phyloP scores from a whole-genome alignment of 768 basidiomycete genomes.

The Hirschioporus abietinus region DNA sequence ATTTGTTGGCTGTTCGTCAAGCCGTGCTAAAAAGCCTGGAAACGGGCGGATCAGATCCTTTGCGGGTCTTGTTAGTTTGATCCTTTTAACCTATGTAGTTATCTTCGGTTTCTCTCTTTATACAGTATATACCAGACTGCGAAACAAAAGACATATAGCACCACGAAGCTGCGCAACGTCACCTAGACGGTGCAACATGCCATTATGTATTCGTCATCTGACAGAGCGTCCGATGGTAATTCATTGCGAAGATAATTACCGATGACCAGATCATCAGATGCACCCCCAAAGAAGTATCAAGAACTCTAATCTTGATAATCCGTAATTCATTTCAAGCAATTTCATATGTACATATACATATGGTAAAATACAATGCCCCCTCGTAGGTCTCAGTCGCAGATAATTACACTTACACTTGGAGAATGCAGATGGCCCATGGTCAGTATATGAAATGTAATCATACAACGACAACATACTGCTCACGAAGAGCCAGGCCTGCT shows the following conservation, averaged over 20 bases:
- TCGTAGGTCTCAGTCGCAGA: not conserved
- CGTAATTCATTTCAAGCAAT: no score
- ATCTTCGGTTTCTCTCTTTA: not conserved
- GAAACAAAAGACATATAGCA: no score
- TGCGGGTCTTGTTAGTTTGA: constrained; percentile 34
- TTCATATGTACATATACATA: not conserved
- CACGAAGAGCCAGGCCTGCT: constrained; percentile 50
- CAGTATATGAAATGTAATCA: not conserved
- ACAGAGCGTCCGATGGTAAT: no score
- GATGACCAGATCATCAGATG: no score
- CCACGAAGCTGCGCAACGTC: no score
- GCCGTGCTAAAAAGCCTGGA: constrained; percentile 71
- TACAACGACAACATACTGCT: not conserved
- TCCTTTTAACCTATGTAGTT: not conserved
- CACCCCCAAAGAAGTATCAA: no score
- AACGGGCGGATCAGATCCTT: constrained; percentile 72
- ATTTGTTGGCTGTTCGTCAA: constrained; percentile 66
- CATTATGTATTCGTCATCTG: no score
- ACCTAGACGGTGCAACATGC: no score
- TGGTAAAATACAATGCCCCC: not conserved
- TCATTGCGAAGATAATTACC: no score
- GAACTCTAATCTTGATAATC: no score
- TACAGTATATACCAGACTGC: no score
- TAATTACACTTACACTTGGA: not conserved
- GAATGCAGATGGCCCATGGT: not conserved